Evolutionary conservation across 148 eudicot species (phyloP), one percentile per base, ranked within the genome.

Genomic region (Dysphania ambrosioides): DNA sequence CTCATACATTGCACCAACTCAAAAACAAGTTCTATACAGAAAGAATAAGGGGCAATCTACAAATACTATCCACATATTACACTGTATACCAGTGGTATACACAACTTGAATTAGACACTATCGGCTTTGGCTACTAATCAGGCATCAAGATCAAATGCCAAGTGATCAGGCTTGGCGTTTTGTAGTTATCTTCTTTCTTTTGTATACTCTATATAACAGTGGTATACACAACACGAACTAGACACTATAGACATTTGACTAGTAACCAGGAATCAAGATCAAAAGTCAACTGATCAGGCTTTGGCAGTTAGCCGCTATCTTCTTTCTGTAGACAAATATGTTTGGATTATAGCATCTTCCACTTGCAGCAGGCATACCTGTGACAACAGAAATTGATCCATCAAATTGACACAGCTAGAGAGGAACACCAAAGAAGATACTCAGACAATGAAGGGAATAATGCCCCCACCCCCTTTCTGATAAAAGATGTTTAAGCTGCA

Each of bases 261-360:
- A 68, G 58, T 26, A n/a, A 36, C 19, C 49, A 64, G 44, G 42
- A 8, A 66, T 26, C 60, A 65, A 51, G 40, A 56, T 69, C 40
- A 69, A 5, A 60, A 30, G 73, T 26, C 29, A 53, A 66, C n/a
- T 57, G 59, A 59, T 57, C 73, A 36, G 49, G 71, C 61, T 21
- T 38, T 49, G 18, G 59, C 77, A 78, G 42, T 65, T 40, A 78
- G 69, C 70, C 35, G 66, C 49, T 12, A 79, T 29, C 41, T 63
- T 73, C 70, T 83, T 71, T 87, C 86, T 75, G 55, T 78, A 75
- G 82, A 84, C 81, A 83, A 72, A 80, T 60, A 77, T 72, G 57
- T 78, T 79, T 74, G 85, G 47, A 82, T 82, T 80, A 72, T 79
- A 77, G 75, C 83, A 78, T 80, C 85, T 76, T 79, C 83, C 85